These are phyloP conservation scores for Choricystis sp. DNA, from an alignment of 139 green algal species.

Conservation along the genomic window DNA sequence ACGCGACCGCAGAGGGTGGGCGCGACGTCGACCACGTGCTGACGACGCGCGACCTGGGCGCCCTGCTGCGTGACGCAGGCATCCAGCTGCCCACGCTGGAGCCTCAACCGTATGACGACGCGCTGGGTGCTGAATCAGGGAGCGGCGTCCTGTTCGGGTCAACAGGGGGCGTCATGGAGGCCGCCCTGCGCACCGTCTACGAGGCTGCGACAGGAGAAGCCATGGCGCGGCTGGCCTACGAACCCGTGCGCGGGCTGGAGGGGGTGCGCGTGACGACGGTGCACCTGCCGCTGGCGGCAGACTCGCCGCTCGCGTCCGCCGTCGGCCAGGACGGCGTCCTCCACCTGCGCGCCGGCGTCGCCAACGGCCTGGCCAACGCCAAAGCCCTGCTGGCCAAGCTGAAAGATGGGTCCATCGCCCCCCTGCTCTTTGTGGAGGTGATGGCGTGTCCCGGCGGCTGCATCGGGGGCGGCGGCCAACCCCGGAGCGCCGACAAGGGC, in stretches of 20 bases:
- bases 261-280: conserved; percentile 38
- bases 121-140: conserved; percentile 30
- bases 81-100: conserved; percentile 34
- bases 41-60: conserved; percentile 40
- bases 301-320: conserved; percentile 7
- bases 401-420: conserved; percentile 9
- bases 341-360: conserved; percentile 37
- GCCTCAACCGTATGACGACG: conserved; percentile 27
- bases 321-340: conserved; percentile 8
- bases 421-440: conserved; percentile 47
- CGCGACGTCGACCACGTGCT: conserved; percentile 55
- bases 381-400: conserved; percentile 45
- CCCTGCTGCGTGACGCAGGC: conserved; percentile 26
- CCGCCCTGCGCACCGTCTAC: conserved; percentile 46
- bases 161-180: conserved; percentile 58
- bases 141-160: conserved; percentile 41
- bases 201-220: conserved; percentile 20
- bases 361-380: conserved; percentile 53
- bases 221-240: conserved; percentile 15
- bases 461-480: conserved; percentile 49
- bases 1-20: conserved; percentile 9
- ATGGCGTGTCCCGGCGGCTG: conserved; percentile 31
- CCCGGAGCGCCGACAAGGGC: conserved; percentile 33
- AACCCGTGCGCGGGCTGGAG: conserved; percentile 40
- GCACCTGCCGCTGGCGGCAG: conserved; percentile 16